phyloP scores from a whole-genome alignment of 805 yeast genomes.

The Komagataella mondaviorum region DNA sequence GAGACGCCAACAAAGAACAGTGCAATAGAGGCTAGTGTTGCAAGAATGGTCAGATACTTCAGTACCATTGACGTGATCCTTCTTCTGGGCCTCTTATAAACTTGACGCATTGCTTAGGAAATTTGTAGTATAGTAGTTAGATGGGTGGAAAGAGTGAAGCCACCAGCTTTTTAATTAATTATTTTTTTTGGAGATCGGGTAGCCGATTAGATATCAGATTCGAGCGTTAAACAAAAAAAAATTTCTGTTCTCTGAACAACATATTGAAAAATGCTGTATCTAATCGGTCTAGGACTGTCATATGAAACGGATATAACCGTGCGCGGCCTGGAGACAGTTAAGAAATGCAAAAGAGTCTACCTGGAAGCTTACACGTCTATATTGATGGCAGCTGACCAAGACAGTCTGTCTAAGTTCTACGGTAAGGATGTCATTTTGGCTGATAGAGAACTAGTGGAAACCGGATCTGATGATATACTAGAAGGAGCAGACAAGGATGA shows the following conservation, averaged over 20 bases:
- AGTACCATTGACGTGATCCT: background rate
- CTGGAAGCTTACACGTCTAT: conserved; percentile 93
- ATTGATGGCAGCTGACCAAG: conserved; percentile 80
- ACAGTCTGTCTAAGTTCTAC: conserved; percentile 66
- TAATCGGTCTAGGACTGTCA: conserved; percentile 86
- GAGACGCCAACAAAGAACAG: background rate
- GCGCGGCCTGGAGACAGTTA: conserved; percentile 80
- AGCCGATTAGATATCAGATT: background rate
- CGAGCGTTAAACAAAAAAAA: background rate
- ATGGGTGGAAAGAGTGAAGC: background rate
- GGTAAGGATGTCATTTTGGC: conserved; percentile 81
- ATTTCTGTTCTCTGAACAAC: background rate
- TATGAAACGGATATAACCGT: conserved; percentile 87
- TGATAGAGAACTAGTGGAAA: conserved; percentile 89
- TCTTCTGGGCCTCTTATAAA: background rate
- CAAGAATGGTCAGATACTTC: background rate
- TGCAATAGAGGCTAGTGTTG: background rate
- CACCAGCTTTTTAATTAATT: background rate
- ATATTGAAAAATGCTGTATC: conserved; percentile 52
- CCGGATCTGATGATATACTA: conserved; percentile 74
- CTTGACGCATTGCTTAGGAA: background rate
- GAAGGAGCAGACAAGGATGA: conserved; percentile 69
- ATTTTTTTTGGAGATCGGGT: background rate
- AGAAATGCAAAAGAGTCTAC: conserved; percentile 78
- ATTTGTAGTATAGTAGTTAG: background rate